Percentiles rank a stretch among this genome's conserved stretches.
Conservation (phyloP, 2,329 filamentous ascomycete species). For the Claviceps pusilla region DNA sequence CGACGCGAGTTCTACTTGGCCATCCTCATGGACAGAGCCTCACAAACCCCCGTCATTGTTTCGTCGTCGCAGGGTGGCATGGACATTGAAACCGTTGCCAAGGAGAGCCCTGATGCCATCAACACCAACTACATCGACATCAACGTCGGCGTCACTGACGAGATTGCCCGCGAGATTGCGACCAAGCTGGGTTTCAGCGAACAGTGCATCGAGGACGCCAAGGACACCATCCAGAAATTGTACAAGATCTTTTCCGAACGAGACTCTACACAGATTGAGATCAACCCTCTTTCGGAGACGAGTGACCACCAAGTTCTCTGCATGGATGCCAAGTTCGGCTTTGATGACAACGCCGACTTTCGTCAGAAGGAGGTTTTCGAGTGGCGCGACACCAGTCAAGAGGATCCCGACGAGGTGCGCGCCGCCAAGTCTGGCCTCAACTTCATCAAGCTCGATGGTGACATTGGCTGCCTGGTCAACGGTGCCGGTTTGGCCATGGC, state of each 20-base stretch:
- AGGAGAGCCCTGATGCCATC: conserved; percentile 94
- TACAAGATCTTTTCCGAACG: conserved; percentile 98
- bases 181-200: conserved; percentile 91
- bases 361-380: conserved; percentile 91
- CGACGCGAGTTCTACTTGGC: conserved; percentile 98
- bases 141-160: conserved; percentile 86
- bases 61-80: conserved; percentile 97
- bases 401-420: conserved; percentile 95
- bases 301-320: conserved; percentile 95
- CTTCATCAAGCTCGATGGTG: conserved; percentile 99
- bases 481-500: conserved; percentile 98
- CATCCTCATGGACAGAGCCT: conserved; percentile 90
- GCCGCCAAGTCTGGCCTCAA: conserved; percentile 89
- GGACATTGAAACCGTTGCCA: conserved; percentile 97
- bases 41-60: conserved; percentile 87
- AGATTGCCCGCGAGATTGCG: conserved; percentile 80
- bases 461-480: conserved; percentile 98
- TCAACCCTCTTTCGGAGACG: conserved; percentile 97
- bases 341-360: conserved; percentile 98
- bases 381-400: conserved; percentile 88
- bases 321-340: conserved; percentile 98
- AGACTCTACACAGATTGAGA: conserved; percentile 98
- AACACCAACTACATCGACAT: conserved; percentile 88
- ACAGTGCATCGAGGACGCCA: conserved; percentile 91
- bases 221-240: conserved; percentile 93